Evolutionary conservation across 768 basidiomycete genomes (phyloP).

Genomic region (Tulasnella sp.): DNA sequence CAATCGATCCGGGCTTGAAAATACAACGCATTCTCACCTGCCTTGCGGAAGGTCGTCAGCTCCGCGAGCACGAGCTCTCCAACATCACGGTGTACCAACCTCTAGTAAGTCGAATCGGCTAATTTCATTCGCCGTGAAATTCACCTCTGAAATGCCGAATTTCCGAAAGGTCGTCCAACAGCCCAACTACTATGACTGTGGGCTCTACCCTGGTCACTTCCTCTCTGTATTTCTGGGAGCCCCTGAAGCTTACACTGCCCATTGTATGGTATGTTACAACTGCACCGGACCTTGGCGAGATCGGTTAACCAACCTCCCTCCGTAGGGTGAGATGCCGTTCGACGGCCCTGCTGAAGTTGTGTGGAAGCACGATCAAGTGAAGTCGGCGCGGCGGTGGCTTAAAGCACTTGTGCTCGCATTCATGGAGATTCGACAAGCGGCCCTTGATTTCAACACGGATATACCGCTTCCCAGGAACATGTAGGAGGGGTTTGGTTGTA

Average conservation of each 20-base stretch:
- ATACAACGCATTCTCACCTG: neutral
- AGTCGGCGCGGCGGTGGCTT: neutral
- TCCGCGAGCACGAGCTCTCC: neutral
- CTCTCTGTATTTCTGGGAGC: neutral
- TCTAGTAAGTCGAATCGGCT: neutral
- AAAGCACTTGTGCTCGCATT: neutral
- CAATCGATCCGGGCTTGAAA: neutral
- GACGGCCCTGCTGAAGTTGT: neutral
- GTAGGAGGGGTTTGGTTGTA: no score
- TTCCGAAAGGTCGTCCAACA: no score
- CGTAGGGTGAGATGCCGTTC: neutral
- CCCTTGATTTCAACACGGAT: neutral
- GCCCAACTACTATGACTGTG: neutral
- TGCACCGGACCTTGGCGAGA: no score
- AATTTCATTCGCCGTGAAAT: no score
- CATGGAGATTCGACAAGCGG: neutral
- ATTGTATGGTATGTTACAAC: neutral
- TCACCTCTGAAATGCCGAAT: no score
- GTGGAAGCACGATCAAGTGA: neutral
- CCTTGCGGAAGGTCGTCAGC: neutral
- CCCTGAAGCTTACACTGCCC: neutral
- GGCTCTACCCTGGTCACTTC: neutral
- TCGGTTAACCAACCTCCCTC: no score
- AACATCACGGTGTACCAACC: neutral
- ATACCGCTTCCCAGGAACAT: neutral